A percentile compares a stretch with the other conserved stretches of the same genome.
Evolutionary conservation across 345 rosid genomes (phyloP).

Genomic region (Populus pruinosa): DNA sequence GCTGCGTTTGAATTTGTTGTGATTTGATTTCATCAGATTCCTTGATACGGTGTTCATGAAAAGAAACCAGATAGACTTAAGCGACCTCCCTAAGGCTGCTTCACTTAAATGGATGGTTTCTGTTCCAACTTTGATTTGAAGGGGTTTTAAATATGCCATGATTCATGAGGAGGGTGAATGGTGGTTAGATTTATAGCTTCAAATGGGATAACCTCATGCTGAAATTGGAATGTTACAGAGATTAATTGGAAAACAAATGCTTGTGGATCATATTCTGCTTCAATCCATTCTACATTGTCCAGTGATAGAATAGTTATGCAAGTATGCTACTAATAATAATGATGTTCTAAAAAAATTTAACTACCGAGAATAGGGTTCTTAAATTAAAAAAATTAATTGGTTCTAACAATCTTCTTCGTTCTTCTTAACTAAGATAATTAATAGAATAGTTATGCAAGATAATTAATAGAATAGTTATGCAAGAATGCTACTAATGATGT

Average conservation of each 20-base stretch:
- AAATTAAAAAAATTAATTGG: no score
- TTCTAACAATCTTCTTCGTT: no score
- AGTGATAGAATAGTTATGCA: neutral
- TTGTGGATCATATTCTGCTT: neutral
- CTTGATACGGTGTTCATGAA: no score
- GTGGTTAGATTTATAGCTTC: neutral
- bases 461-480: no score
- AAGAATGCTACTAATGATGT: no score
- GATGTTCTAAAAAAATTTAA: no score
- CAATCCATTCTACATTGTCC: neutral
- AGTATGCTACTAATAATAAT: neutral
- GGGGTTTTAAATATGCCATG: no score
- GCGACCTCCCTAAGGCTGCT: neutral
- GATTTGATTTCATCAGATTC: no score
- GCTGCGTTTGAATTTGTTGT: no score
- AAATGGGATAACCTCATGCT: neutral
- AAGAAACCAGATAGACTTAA: neutral
- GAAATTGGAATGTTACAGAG: neutral
- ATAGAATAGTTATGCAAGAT: no score
- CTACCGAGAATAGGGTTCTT: fast-evolving
- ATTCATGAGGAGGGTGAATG: no score
- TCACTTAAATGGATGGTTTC: neutral
- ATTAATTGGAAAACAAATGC: neutral
- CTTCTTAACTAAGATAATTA: no score
- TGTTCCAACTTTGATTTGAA: neutral